Evolutionary conservation across 768 basidiomycete genomes (phyloP).

Genomic region (Crucibulum laeve): DNA sequence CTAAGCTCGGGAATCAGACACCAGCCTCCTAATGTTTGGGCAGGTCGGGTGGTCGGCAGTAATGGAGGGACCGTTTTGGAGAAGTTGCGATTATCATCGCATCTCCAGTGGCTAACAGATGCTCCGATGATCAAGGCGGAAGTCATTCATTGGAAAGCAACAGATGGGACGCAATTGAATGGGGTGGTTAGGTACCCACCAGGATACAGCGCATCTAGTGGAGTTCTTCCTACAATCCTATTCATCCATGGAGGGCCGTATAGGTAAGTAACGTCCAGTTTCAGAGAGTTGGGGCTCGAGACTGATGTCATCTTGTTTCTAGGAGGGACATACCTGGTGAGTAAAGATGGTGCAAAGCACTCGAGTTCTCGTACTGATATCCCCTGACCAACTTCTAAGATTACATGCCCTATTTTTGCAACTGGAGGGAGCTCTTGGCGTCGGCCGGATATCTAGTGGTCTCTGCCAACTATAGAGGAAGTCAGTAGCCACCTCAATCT

Average conservation of each 20-base stretch:
- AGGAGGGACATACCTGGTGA: conserved; percentile 24
- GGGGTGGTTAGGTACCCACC: conserved; percentile 28
- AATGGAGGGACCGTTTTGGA: conserved; percentile 9
- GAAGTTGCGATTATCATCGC: conserved; percentile 22
- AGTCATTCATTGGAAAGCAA: conserved; percentile 22
- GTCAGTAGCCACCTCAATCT: conserved; percentile 11
- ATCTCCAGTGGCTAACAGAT: conserved; percentile 25
- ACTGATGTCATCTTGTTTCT: conserved; percentile 1
- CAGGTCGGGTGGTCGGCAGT: conserved; percentile 17
- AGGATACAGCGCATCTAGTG: conserved; percentile 13
- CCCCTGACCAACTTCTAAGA: no score
- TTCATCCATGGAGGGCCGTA: conserved; percentile 30
- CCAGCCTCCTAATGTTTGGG: conserved; percentile 30
- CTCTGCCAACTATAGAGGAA: conserved; percentile 32
- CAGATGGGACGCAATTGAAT: conserved; percentile 23
- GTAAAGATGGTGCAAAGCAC: background rate
- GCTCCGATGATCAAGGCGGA: conserved; percentile 20
- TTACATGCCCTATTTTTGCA: conserved; percentile 35
- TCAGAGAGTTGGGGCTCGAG: background rate
- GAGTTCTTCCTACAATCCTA: conserved; percentile 21
- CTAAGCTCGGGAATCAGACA: conserved; percentile 27
- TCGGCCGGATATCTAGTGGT: conserved; percentile 29
- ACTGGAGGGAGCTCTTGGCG: conserved; percentile 30
- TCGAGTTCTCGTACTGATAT: background rate
- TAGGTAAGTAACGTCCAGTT: conserved; percentile 17